Evolutionary conservation across 2,329 filamentous ascomycete genomes (phyloP).

Genomic region (Xylaria sp.): DNA sequence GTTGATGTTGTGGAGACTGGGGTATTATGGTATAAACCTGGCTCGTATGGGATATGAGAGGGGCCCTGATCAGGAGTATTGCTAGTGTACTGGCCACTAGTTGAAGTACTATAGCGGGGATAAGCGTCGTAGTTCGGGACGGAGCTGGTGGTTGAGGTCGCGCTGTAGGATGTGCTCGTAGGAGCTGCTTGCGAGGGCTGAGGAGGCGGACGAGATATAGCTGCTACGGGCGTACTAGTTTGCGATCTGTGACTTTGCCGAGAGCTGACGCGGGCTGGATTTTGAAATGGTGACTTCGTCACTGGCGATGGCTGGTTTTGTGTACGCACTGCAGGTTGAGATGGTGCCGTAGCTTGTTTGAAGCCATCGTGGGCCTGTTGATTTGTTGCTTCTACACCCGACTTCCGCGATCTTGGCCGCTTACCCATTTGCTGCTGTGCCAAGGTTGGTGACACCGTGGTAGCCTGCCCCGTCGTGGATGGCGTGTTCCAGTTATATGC

Average conservation of each 20-base stretch:
- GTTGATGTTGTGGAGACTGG: conserved; percentile 26
- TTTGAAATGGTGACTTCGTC: conserved; percentile 34
- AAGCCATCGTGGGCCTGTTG: conserved; percentile 24
- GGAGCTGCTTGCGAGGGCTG: conserved; percentile 30
- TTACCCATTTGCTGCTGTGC: conserved; percentile 27
- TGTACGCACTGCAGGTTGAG: conserved; percentile 31
- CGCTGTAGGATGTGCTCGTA: conserved; percentile 33
- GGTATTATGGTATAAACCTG: conserved; percentile 29
- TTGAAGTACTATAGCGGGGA: conserved; percentile 36
- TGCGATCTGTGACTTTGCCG: conserved; percentile 34
- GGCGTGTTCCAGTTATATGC: conserved; percentile 26
- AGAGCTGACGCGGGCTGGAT: conserved; percentile 28
- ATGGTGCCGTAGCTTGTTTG: conserved; percentile 25
- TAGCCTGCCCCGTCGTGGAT: conserved; percentile 16
- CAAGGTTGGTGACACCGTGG: conserved; percentile 23
- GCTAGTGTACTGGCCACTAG: conserved; percentile 27
- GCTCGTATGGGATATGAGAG: conserved; percentile 33
- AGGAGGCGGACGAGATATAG: conserved; percentile 30
- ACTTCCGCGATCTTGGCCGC: conserved; percentile 28
- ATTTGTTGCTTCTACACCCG: conserved; percentile 22
- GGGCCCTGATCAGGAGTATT: conserved; percentile 26
- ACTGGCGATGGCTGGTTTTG: conserved; percentile 35
- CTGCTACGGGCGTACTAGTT: conserved; percentile 32
- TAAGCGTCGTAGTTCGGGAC: conserved; percentile 33
- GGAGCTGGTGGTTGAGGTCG: conserved; percentile 27